A percentile compares a stretch with the other conserved stretches of the same genome.
These are phyloP conservation scores for Malus orientalis DNA, from an alignment of 306 rosid genomes.

Conservation along the genomic window DNA sequence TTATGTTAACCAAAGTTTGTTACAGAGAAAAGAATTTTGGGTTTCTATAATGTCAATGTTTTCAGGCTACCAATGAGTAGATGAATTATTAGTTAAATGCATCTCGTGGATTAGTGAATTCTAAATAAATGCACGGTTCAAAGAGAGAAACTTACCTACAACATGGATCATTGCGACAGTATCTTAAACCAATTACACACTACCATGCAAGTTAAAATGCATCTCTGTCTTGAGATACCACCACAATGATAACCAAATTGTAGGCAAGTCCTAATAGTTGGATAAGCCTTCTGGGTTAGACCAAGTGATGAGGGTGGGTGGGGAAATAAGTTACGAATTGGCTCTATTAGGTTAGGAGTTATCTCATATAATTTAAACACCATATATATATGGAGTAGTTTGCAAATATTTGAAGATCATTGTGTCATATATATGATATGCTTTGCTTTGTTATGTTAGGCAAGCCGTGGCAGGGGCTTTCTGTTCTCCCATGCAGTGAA, in stretches of 20 bases:
- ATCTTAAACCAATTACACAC: too few species aligned
- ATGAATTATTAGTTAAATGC: not conserved
- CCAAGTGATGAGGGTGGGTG: not conserved
- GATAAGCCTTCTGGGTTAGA: not conserved
- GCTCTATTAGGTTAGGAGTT: too few species aligned
- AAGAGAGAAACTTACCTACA: not conserved
- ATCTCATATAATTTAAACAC: not conserved
- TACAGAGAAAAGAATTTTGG: too few species aligned
- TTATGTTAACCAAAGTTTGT: not conserved
- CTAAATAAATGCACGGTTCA: not conserved
- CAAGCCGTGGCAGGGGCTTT: conserved; percentile 59
- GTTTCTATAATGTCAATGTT: not conserved
- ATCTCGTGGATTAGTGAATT: not conserved
- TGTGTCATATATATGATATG: not conserved
- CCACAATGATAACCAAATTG: not conserved
- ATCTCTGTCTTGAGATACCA: too few species aligned
- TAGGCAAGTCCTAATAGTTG: not conserved
- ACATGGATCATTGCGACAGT: too few species aligned
- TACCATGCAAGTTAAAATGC: not conserved
- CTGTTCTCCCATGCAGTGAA: conserved; percentile 56
- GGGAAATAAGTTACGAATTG: too few species aligned
- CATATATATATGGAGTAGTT: not conserved
- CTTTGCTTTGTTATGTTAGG: conserved; percentile 27
- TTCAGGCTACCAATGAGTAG: not conserved
- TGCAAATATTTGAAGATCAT: not conserved